Evolutionary conservation across 305 asterid species (phyloP).

Genomic region (Solanum hybrid): DNA sequence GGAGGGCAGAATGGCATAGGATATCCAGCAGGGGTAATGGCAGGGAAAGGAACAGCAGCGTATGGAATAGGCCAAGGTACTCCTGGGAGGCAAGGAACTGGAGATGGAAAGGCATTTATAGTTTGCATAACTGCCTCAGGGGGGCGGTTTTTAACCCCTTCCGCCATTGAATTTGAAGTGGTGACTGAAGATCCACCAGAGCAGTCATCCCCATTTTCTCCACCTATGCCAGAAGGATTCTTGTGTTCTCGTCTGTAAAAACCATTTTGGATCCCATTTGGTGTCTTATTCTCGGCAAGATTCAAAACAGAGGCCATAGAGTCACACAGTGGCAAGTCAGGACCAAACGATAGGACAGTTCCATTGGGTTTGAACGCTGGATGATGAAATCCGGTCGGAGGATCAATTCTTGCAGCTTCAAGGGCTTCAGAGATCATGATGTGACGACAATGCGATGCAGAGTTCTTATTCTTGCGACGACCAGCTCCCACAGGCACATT

Average conservation of each 20-base stretch:
- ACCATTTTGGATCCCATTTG: conserved; percentile 22
- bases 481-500: conserved; percentile 72
- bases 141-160: conserved; percentile 17
- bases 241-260: conserved; percentile 20
- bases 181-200: conserved; percentile 32
- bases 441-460: conserved; percentile 36
- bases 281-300: conserved; percentile 23
- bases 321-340: conserved; percentile 33
- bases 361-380: conserved; percentile 33
- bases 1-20: conserved; percentile 55
- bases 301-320: conserved; percentile 42
- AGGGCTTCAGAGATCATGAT: conserved; percentile 51
- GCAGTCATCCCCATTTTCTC: conserved; percentile 32
- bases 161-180: conserved; percentile 15
- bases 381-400: conserved; percentile 29
- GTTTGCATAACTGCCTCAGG: conserved; percentile 32
- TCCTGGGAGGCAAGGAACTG: conserved; percentile 42
- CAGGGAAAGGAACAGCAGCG: conserved; percentile 42
- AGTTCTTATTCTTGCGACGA: conserved; percentile 50
- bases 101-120: conserved; percentile 33
- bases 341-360: conserved; percentile 54
- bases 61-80: conserved; percentile 51
- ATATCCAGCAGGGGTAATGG: conserved; percentile 41
- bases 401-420: conserved; percentile 26
- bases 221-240: conserved; percentile 15